These are phyloP conservation scores for Pseudognaphalium luteoalbum DNA, from an alignment of 129 eudicot species.

Conservation along the genomic window DNA sequence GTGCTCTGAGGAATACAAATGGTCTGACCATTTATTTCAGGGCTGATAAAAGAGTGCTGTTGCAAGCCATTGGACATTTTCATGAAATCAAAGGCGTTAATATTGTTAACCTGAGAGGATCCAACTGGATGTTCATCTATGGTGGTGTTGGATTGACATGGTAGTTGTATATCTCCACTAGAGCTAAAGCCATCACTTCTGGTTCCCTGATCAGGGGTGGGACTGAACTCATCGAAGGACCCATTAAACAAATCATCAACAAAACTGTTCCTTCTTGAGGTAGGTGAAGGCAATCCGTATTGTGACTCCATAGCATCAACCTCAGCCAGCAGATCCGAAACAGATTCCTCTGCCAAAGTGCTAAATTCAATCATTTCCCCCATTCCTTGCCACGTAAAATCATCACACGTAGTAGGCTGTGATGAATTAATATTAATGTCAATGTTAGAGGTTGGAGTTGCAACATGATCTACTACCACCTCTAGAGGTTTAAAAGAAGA, in stretches of 20 bases:
- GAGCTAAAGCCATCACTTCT: slow-evolving; percentile 76
- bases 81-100: slow-evolving; percentile 37
- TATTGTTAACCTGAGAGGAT: not conserved
- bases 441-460: slow-evolving; percentile 43
- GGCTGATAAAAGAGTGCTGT: slow-evolving; percentile 26
- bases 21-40: slow-evolving; percentile 17
- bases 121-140: slow-evolving; percentile 31
- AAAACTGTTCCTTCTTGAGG: slow-evolving; percentile 66
- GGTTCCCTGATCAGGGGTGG: slow-evolving; percentile 53
- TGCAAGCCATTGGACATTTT: slow-evolving; percentile 37
- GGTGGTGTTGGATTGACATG: slow-evolving; percentile 37
- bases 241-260: slow-evolving; percentile 65
- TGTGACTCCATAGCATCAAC: slow-evolving; percentile 98
- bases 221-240: slow-evolving; percentile 69
- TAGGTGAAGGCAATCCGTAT: slow-evolving; percentile 76
- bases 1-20: slow-evolving; percentile 24
- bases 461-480: slow-evolving; percentile 41
- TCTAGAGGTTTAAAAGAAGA: slow-evolving; percentile 42
- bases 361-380: slow-evolving; percentile 73
- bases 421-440: slow-evolving; percentile 38
- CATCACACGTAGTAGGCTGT: slow-evolving; percentile 29
- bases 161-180: slow-evolving; percentile 57
- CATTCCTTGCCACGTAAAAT: slow-evolving; percentile 53
- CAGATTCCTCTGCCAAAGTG: slow-evolving; percentile 91
- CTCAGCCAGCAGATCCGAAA: slow-evolving; percentile 89